These are phyloP conservation scores for Conticribra weissflogii DNA, from an alignment of 108 stramenopile genomes.

Conservation along the genomic window DNA sequence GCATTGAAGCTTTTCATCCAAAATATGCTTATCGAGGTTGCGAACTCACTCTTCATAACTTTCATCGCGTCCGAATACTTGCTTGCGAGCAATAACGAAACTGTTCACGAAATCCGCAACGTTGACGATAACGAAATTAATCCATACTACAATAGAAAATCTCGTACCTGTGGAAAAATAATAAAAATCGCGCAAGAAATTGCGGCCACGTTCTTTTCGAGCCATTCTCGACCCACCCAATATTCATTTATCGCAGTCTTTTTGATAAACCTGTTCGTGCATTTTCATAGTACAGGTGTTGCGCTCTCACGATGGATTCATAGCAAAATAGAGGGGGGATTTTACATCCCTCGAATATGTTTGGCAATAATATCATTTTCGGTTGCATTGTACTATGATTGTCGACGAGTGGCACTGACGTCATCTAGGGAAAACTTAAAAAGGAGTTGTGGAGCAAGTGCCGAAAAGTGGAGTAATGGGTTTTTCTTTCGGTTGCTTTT, in stretches of 20 bases:
- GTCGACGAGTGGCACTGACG: slow-evolving; percentile 36
- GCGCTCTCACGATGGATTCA: slow-evolving; percentile 36
- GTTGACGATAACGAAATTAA: neutral
- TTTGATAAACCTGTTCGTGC: slow-evolving; percentile 61
- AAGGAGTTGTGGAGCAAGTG: neutral
- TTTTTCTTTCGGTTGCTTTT: slow-evolving; percentile 42
- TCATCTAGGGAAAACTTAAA: slow-evolving; percentile 1
- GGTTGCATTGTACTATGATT: slow-evolving; percentile 65
- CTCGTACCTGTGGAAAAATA: neutral
- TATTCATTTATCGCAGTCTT: slow-evolving; percentile 28
- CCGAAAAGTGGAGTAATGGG: slow-evolving; percentile 37
- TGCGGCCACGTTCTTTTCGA: slow-evolving; percentile 5
- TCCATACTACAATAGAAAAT: slow-evolving; percentile 11
- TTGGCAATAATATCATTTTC: slow-evolving; percentile 70
- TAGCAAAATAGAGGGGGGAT: slow-evolving; percentile 13
- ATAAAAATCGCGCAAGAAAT: neutral
- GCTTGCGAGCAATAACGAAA: slow-evolving; percentile 20
- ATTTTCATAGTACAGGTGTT: slow-evolving; percentile 40
- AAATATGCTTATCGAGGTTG: slow-evolving; percentile 72
- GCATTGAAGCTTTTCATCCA: too few species aligned
- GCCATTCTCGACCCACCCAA: slow-evolving; percentile 9
- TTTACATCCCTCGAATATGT: slow-evolving; percentile 62
- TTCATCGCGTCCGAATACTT: slow-evolving; percentile 77
- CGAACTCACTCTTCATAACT: slow-evolving; percentile 81
- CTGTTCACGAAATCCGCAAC: neutral